Evolutionary conservation across 345 rosid species (phyloP).

Genomic region (Iberis pinnata): DNA sequence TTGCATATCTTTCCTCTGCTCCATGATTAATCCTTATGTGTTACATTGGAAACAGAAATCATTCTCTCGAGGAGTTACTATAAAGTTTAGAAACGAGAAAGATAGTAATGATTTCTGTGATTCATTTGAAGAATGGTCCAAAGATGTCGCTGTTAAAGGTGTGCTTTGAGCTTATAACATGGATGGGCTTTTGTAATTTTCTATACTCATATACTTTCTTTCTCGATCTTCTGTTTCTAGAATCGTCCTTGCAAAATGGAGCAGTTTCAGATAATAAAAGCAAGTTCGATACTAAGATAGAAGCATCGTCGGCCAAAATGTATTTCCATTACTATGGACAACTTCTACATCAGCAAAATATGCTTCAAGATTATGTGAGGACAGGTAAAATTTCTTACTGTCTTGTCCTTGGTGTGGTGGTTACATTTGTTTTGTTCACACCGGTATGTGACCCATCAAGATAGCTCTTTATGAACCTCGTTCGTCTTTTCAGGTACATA

Average conservation of each 20-base stretch:
- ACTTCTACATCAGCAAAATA: slow-evolving; percentile 92
- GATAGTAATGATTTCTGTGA: slow-evolving; percentile 72
- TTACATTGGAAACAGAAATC: slow-evolving; percentile 43
- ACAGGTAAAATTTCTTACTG: slow-evolving; percentile 81
- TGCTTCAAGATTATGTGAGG: slow-evolving; percentile 98
- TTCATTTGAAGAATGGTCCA: slow-evolving; percentile 79
- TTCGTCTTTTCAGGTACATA: slow-evolving; percentile 66
- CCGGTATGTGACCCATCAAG: background rate
- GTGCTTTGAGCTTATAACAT: slow-evolving; percentile 19
- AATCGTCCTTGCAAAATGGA: slow-evolving; percentile 44
- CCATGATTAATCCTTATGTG: background rate
- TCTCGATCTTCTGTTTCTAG: slow-evolving; percentile 33
- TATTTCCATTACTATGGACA: slow-evolving; percentile 98
- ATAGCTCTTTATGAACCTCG: slow-evolving; percentile 2
- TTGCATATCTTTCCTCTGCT: no score
- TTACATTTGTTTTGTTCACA: background rate
- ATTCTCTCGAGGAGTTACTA: slow-evolving; percentile 51
- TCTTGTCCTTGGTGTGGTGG: slow-evolving; percentile 2
- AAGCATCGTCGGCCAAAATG: slow-evolving; percentile 92
- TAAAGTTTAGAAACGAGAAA: slow-evolving; percentile 66
- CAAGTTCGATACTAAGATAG: slow-evolving; percentile 90
- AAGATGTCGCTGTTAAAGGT: slow-evolving; percentile 54
- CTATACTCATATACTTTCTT: slow-evolving; percentile 13
- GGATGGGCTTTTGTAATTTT: background rate
- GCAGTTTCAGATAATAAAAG: slow-evolving; percentile 40